Percentiles rank a stretch among this genome's conserved stretches.
Conservation (phyloP, 2,329 filamentous ascomycete species). For the Coniosporium tulheliwenetii region DNA sequence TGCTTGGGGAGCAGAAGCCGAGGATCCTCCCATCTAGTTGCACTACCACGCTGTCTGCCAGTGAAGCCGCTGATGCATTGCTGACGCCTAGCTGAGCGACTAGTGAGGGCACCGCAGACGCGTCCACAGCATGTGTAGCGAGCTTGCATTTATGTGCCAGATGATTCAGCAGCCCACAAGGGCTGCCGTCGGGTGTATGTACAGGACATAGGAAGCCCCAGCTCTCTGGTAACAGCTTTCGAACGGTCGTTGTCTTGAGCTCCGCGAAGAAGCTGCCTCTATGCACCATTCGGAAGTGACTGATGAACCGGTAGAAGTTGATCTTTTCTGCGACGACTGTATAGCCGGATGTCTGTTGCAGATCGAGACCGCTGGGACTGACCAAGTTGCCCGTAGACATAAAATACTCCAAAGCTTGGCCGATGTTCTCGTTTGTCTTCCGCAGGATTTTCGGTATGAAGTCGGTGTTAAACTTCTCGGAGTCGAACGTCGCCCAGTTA, state of each 20-base stretch:
- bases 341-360: conserved; percentile 90
- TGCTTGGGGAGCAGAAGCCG: conserved; percentile 77
- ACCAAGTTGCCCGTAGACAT: conserved; percentile 87
- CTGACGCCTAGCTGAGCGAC: conserved; percentile 68
- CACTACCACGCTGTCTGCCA: conserved; percentile 72
- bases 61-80: conserved; percentile 58
- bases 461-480: conserved; percentile 61
- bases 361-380: conserved; percentile 79
- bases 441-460: conserved; percentile 66
- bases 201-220: conserved; percentile 98
- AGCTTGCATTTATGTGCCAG: conserved; percentile 89
- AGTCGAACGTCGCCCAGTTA: conserved; percentile 47
- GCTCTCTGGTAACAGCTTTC: conserved; percentile 88
- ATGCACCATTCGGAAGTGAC: conserved; percentile 98
- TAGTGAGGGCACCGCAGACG: conserved; percentile 56
- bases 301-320: conserved; percentile 96
- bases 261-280: conserved; percentile 98
- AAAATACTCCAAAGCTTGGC: conserved; percentile 82
- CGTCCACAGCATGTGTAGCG: conserved; percentile 59
- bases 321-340: conserved; percentile 97
- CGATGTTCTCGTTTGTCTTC: conserved; percentile 77
- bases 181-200: conserved; percentile 90
- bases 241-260: conserved; percentile 89
- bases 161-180: conserved; percentile 90
- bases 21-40: conserved; percentile 82